Base-by-base conservation (phyloP, 2,329 filamentous ascomycete genomes). In the Beauveria rudraprayagi region DNA sequence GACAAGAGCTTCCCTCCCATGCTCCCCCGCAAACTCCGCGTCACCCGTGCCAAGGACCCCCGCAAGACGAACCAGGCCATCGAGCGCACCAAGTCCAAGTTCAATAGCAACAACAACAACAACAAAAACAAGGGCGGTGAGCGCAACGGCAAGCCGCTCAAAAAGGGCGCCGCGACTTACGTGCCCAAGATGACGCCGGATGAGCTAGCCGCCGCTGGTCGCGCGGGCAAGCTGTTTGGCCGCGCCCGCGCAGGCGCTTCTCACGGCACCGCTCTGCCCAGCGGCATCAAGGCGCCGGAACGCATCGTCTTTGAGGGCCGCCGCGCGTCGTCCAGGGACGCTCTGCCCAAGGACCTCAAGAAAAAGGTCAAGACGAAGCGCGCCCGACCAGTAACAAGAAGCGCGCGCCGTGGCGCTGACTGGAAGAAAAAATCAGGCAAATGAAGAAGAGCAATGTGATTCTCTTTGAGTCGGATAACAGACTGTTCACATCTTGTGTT, bases 1-100 rank as follows among this genome's bases (percentile, higher is more conserved):
- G 92, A 86, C 64, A 96, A 97, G 79, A 94, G 90, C 68, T 97
- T 92, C 70, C 92, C 93, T 17, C 93, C 93, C 19, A 87, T 97
- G 84, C 85, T 97, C n/a, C 93, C 93, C 10, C 87, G 94, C 51
- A 83, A 87, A 66, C 80, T 99, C 40, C 89, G 94, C 59, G 92
- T 99, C 52, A 88, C 85, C 53, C 87, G 94, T 63, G 94, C 94
- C 70, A 93, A 92, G 74, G 89, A 89, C 61, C 83, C 82, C 41
- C 80, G 82, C 69, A 85, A 84, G 73, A 86, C 83, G 7, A 72
- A 75, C 44, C 74, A 80, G 30, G 82, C 82, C 59, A 65, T 77
- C 67, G 66, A 72, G 67, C 66, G 69, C 60, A 50, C 66, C 63
- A 67, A 67, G 63, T 66, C 68, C 64, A 72, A 71, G 62, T 64